Base-by-base conservation (phyloP, 495 filamentous ascomycete genomes). In the Penicillium tannophilum region DNA sequence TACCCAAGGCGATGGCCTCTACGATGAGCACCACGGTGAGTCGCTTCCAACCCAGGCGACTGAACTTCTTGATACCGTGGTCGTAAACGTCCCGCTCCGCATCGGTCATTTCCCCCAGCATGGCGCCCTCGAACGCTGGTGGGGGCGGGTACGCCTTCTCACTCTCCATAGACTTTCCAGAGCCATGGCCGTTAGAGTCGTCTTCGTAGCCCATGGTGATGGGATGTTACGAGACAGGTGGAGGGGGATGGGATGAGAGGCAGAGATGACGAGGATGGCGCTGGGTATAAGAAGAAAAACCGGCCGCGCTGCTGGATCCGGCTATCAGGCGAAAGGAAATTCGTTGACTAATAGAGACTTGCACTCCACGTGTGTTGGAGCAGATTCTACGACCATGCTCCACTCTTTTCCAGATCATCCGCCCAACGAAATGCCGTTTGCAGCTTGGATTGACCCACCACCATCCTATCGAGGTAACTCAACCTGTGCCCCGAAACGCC, bases 1-100 rank as follows among this genome's bases (percentile, higher is more conserved):
- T 83, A 41, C 86, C 86, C 9, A 88, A 79, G 5, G 86, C 83
- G 54, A 88, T 86, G 33, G 84, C 84, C 64, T 87, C 84, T 56
- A 86, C 86, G 59, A 88, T 86, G 44, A 88, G 77, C 47, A 74
- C 68, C 45, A 75, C 57, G 20, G 72, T 75, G 33, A 76, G 63
- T 48, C 73, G 66, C 61, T 73, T 73, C 73, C 73, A 76, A 8
- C 73, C 73, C 31, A 76, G 64, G 45, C 71, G 69, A 30, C 59
- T 73, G 55, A 64, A 72, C 59, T 70, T 72, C 45, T 68, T 45
- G 28, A 70, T 65, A 12, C 67, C 67, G 39, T 69, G 64, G 17
- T 70, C 59, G 51, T 68, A 65, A 48, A 69, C 24, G n/a, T 66
- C 53, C 14, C 66, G 64, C 54, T 73, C 70, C 1, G 64, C 58